Evolutionary conservation across 2,329 filamentous ascomycete species (phyloP).

Genomic region (Aspergillus sp.): DNA sequence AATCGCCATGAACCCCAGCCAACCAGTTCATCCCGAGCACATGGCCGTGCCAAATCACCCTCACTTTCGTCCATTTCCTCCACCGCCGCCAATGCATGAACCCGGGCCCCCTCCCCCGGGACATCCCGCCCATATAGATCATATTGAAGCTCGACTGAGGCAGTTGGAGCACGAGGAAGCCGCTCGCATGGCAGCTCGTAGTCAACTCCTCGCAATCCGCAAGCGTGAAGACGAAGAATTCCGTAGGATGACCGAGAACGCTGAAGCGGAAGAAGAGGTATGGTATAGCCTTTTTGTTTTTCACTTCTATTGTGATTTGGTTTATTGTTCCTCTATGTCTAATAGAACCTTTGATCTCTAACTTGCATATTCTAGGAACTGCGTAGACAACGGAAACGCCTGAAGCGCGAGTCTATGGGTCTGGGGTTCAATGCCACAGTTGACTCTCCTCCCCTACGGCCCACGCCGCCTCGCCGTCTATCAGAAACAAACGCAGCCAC

Average conservation of each 20-base stretch:
- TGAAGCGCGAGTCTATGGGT: slow-evolving; percentile 42
- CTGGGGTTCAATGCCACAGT: slow-evolving; percentile 30
- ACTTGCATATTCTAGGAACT: slow-evolving; percentile 28
- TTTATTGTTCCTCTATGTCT: too few relatives aligned
- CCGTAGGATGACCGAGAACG: slow-evolving; percentile 37
- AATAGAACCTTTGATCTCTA: too few relatives aligned
- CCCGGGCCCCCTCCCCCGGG: slow-evolving; percentile 22
- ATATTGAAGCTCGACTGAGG: slow-evolving; percentile 37
- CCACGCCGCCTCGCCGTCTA: slow-evolving; percentile 36
- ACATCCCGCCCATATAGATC: slow-evolving; percentile 30
- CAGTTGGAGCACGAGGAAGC: slow-evolving; percentile 42
- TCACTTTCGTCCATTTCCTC: slow-evolving; percentile 30
- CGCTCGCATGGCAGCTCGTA: slow-evolving; percentile 35
- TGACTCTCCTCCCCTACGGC: slow-evolving; percentile 37
- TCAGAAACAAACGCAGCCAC: slow-evolving; percentile 42
- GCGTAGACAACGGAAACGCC: slow-evolving; percentile 36
- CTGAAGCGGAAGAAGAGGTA: slow-evolving; percentile 42
- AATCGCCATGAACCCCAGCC: slow-evolving; percentile 40
- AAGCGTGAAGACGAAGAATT: slow-evolving; percentile 43
- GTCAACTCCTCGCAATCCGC: slow-evolving; percentile 34
- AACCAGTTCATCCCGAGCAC: slow-evolving; percentile 30
- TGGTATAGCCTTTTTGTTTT: slow-evolving; percentile 8
- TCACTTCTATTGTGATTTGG: too few relatives aligned
- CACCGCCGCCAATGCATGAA: slow-evolving; percentile 28
- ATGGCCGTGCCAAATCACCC: slow-evolving; percentile 30